phyloP scores from a whole-genome alignment of 768 basidiomycete species.

The Pisolithus sp. region DNA sequence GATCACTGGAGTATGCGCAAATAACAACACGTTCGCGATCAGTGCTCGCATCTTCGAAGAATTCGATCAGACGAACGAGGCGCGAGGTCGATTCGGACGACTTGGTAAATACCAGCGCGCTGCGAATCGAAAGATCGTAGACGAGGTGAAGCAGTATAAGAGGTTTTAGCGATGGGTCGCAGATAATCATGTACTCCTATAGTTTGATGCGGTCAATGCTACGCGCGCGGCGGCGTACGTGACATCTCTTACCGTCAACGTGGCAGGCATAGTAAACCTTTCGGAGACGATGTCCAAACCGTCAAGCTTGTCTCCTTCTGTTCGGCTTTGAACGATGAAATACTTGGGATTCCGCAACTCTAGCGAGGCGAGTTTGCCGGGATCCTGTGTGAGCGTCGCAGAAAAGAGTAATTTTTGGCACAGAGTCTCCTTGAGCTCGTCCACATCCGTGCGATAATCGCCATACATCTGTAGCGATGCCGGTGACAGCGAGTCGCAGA shows the following conservation, averaged over 20 bases:
- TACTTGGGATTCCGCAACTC: slow-evolving; percentile 78
- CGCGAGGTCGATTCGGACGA: slow-evolving; percentile 85
- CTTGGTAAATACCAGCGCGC: slow-evolving; percentile 94
- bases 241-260: slow-evolving; percentile 51
- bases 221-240: neutral
- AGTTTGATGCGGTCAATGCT: neutral
- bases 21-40: slow-evolving; percentile 35
- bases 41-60: slow-evolving; percentile 56
- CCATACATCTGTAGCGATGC: slow-evolving; percentile 35
- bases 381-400: slow-evolving; percentile 91
- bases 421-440: slow-evolving; percentile 53
- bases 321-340: slow-evolving; percentile 67
- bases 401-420: slow-evolving; percentile 97
- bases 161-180: slow-evolving; percentile 75
- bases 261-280: slow-evolving; percentile 75
- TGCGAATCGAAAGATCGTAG: slow-evolving; percentile 49
- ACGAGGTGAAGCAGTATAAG: slow-evolving; percentile 85
- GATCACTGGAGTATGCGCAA: slow-evolving; percentile 83
- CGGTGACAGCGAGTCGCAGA: slow-evolving; percentile 51
- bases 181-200: slow-evolving; percentile 85
- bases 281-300: slow-evolving; percentile 59
- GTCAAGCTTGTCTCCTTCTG: slow-evolving; percentile 30
- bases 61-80: slow-evolving; percentile 73
- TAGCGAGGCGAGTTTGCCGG: slow-evolving; percentile 83
- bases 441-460: slow-evolving; percentile 41